These are phyloP conservation scores for Colletotrichum zoysiae DNA, from an alignment of 2,329 filamentous ascomycete genomes.

Conservation along the genomic window DNA sequence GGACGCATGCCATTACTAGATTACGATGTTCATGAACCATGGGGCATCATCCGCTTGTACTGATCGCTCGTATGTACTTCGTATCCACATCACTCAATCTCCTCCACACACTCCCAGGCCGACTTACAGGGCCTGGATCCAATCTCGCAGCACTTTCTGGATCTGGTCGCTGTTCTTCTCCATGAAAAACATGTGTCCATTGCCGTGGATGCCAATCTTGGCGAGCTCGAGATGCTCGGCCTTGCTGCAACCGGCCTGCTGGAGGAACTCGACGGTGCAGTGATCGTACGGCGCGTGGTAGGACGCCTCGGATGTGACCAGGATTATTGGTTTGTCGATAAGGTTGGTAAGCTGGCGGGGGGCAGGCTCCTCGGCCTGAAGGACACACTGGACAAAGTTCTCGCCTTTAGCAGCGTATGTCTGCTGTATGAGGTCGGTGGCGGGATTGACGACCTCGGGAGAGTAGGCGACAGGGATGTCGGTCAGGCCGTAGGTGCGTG, in stretches of 20 bases:
- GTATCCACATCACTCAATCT: conserved; percentile 9
- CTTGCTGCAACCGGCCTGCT: conserved; percentile 56
- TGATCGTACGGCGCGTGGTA: conserved; percentile 62
- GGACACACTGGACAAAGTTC: conserved; percentile 46
- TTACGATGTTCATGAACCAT: conserved; percentile 31
- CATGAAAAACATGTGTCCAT: conserved; percentile 63
- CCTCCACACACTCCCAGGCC: neutral
- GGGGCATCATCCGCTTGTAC: conserved; percentile 26
- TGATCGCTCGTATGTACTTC: neutral
- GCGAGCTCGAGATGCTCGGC: conserved; percentile 53
- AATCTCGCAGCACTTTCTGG: conserved; percentile 44
- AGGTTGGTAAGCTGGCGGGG: conserved; percentile 55
- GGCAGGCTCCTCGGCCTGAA: conserved; percentile 53
- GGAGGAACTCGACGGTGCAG: conserved; percentile 55
- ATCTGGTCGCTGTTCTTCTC: conserved; percentile 61
- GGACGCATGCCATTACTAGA: neutral
- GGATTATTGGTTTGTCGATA: conserved; percentile 50
- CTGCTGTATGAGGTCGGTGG: conserved; percentile 51
- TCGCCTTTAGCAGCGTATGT: conserved; percentile 44
- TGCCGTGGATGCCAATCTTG: conserved; percentile 56
- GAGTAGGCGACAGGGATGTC: conserved; percentile 62
- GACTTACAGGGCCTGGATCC: conserved; percentile 42
- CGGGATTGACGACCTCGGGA: conserved; percentile 55
- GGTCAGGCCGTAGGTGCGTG: conserved; percentile 60
- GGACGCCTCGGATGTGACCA: conserved; percentile 58